Percentiles rank a stretch among this genome's conserved stretches.
These are phyloP conservation scores for Torulaspora delbrueckii DNA, from an alignment of 805 yeast species.

Conservation along the genomic window DNA sequence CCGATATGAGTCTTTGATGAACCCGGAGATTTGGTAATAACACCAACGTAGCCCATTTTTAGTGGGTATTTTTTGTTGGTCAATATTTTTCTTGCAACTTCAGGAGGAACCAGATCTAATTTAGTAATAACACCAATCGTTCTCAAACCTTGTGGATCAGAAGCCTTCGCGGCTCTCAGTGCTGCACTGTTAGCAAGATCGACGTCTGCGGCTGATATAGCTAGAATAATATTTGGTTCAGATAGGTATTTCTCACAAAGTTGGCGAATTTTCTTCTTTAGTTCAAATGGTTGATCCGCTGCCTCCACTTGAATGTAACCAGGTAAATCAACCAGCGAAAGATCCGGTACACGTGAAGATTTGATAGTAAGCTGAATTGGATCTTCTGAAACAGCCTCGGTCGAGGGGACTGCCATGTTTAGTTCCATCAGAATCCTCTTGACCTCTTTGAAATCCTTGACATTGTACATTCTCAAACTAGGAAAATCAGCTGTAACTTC, in stretches of 20 bases:
- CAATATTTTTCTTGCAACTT: conserved; percentile 60
- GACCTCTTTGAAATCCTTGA: conserved; percentile 85
- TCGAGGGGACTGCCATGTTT: conserved; percentile 84
- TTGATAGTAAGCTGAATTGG: conserved; percentile 89
- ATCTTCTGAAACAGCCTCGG: conserved; percentile 84
- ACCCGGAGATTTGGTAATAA: conserved; percentile 76
- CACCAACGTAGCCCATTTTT: conserved; percentile 97
- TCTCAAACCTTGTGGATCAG: conserved; percentile 92
- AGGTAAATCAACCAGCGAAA: conserved; percentile 91
- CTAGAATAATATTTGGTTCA: conserved; percentile 89
- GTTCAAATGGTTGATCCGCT: conserved; percentile 85
- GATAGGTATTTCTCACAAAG: conserved; percentile 82
- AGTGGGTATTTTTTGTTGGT: conserved; percentile 82
- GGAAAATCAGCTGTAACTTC: conserved; percentile 93
- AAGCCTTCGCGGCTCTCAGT: conserved; percentile 76
- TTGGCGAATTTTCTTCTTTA: conserved; percentile 71
- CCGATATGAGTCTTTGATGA: conserved; percentile 13
- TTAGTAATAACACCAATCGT: conserved; percentile 96
- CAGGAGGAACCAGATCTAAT: conserved; percentile 81
- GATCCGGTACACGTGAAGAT: conserved; percentile 87
- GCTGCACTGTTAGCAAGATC: conserved; percentile 97
- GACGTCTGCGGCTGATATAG: conserved; percentile 96
- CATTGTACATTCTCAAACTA: conserved; percentile 69
- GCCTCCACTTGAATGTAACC: conserved; percentile 97
- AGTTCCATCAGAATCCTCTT: conserved; percentile 82